Base-by-base conservation (phyloP, 176 grass and related monocot genomes). In the Pontederia paniculata region DNA sequence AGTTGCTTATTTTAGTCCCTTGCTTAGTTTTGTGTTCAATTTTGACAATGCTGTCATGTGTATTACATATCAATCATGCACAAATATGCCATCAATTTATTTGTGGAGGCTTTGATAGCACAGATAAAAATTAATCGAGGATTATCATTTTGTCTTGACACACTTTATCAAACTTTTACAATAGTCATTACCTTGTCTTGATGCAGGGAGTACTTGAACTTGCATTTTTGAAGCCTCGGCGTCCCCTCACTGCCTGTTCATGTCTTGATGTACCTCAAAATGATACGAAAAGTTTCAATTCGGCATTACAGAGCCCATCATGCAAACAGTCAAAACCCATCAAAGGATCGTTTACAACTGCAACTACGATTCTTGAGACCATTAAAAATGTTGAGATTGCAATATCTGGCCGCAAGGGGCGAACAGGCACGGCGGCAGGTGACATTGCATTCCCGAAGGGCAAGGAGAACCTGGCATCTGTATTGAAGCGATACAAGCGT, bases 381-480 rank as follows among this genome's bases (percentile, higher is more conserved):
- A 99, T 99, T 20, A 99, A 80, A 73, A 87, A 85, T 17, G 83
- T 99, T 17, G 94, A 99, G 63, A 55, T 67, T 0, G 69, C 87
- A 0, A 81, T 99, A 17, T 93, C 87, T 2, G 73, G 83, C 10
- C 87, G 94, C 60, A 99, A 99, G 75, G 94, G 94, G 17, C 76
- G 94, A 55, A 93, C 83, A 0, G 94, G 94, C 43, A 99, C 94
- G 17, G 80, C 87, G 21, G 94, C 94, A 10, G 94, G 94, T 23
- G 94, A 99, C 10, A 70, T 99, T 16, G 94, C 94, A 44, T 99
- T 99, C 52, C 94, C 94, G 21, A 99, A 88, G 74, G 94, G 94
- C 10, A 99, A 99, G 80, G 94, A 99, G 58, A 99, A 99, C 83
- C 66, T 99, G 72, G 87, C 87, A 13, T 99, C 94, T 16, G 94